These are phyloP conservation scores for Chondrostereum purpureum DNA, from an alignment of 1,284 basidiomycete genomes.

Conservation along the genomic window DNA sequence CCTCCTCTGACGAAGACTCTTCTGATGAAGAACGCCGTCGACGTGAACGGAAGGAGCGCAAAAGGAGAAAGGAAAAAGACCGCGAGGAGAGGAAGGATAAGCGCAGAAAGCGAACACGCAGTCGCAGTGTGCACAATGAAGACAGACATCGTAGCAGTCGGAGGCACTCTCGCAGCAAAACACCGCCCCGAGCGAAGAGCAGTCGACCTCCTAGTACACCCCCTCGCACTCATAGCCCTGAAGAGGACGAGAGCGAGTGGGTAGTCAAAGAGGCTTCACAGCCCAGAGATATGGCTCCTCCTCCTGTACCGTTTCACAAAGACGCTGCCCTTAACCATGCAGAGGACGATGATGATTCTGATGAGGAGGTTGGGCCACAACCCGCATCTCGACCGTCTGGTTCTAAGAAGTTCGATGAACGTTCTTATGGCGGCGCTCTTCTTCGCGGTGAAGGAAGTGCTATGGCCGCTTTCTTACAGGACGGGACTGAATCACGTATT, in stretches of 20 bases:
- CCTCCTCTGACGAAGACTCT: conserved; percentile 43
- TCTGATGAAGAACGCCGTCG: conserved; percentile 60
- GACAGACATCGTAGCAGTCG: conserved; percentile 22
- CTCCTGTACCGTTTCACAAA: conserved; percentile 18
- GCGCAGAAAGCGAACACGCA: conserved; percentile 26
- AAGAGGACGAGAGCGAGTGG: conserved; percentile 59
- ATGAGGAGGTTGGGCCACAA: conserved; percentile 52
- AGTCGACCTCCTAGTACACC: conserved; percentile 24
- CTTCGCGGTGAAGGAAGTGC: conserved; percentile 93
- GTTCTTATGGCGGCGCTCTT: conserved; percentile 79
- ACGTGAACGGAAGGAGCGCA: conserved; percentile 50
- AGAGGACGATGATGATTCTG: conserved; percentile 24
- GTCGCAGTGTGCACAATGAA: conserved; percentile 33
- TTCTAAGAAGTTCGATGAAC: conserved; percentile 61
- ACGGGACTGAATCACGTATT: conserved; percentile 85
- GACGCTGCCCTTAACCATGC: background rate
- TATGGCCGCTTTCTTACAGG: conserved; percentile 92
- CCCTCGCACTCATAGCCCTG: conserved; percentile 20
- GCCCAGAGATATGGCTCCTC: conserved; percentile 20
- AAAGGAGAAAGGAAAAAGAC: conserved; percentile 50
- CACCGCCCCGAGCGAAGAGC: conserved; percentile 24
- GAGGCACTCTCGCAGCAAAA: conserved; percentile 21
- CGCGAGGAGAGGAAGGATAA: conserved; percentile 28
- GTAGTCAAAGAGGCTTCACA: conserved; percentile 49
- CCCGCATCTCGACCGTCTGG: conserved; percentile 38